Evolutionary conservation across 306 rosid species (phyloP), one percentile per base, ranked within the genome.

Genomic region (Vicia villosa): DNA sequence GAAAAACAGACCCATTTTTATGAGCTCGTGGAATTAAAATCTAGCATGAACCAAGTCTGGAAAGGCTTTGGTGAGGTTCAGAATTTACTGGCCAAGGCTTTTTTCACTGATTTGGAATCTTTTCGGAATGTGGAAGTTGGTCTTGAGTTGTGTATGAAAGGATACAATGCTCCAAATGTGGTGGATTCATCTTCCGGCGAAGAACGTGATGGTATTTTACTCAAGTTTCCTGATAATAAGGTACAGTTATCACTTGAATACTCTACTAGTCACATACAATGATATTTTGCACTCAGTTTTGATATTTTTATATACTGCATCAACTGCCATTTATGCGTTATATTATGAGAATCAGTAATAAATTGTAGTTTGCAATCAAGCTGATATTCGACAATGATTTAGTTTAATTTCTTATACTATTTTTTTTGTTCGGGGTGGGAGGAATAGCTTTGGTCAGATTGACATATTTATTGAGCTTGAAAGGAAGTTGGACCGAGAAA

Each of bases 11-110:
- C 71, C 70, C 85, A 84, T 74, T 60, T 80, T 58, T 77, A 89
- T 69, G 87, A 91, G 80, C 75, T 89, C 54, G 76, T 75, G 74
- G 91, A 67, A 60, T 74, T 94, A 20, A 89, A 83, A 78, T 87
- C 96, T 78, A 63, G 57, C 74, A 59, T 91, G 73, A 85, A 82
- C 77, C 85, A 77, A 82, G 85, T 89, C 57, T 82, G 81, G 80
- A 79, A 77, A 79, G 79, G 84, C 45, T 84, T 95, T 77, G 64
- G 55, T 30, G 97, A 91, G 75, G 73, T 82, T 68, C 85, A 74
- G 51, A 70, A 67, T 81, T 74, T 82, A 74, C 63, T 91, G 49
- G 77, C 70, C 37, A 81, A 72, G 80, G 76, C 82, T 69, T 83
- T 82, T 54, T 70, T 70, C 51, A 73, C 80, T 69, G 89, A 95